A percentile compares a stretch with the other conserved stretches of the same genome.
These are phyloP conservation scores for Pseudonitzschia multistriata DNA, from an alignment of 108 stramenopile species.

Conservation along the genomic window DNA sequence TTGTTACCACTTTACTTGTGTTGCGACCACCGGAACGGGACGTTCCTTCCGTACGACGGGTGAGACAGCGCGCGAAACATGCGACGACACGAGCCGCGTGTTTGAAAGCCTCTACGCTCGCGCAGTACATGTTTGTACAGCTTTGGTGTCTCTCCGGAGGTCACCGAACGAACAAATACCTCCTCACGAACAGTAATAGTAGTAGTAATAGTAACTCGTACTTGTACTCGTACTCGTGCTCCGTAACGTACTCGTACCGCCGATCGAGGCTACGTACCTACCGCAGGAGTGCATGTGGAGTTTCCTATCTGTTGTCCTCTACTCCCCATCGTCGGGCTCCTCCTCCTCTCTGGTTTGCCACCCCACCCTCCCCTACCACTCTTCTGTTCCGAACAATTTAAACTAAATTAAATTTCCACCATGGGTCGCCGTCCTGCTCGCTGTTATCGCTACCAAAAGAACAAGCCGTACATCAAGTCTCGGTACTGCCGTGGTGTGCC, in stretches of 20 bases:
- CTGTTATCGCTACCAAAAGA: constrained; percentile 99
- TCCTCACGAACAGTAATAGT: neutral
- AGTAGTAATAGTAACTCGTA: neutral
- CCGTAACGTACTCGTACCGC: neutral
- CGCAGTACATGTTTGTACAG: neutral
- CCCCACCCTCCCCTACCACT: neutral
- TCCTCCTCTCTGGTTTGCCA: neutral
- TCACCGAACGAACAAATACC: too few species aligned
- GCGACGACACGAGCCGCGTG: too few species aligned
- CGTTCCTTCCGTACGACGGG: too few species aligned
- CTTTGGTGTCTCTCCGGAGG: too few species aligned
- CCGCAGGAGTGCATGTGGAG: too few species aligned
- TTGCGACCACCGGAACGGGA: neutral
- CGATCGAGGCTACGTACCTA: too few species aligned
- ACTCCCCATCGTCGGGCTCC: neutral
- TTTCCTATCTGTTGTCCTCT: too few species aligned
- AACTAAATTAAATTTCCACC: constrained; percentile 20
- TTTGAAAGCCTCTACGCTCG: too few species aligned
- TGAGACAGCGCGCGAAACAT: too few species aligned
- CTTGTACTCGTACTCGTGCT: neutral
- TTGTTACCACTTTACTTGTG: constrained; percentile 1
- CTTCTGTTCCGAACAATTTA: neutral
- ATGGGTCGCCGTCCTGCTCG: constrained; percentile 96
- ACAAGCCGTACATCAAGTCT: constrained; percentile 99
- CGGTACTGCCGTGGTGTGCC: constrained; percentile 99